Evolutionary conservation across 2,329 filamentous ascomycete genomes (phyloP), one percentile per base, ranked within the genome.

Genomic region (Nemania abortiva): DNA sequence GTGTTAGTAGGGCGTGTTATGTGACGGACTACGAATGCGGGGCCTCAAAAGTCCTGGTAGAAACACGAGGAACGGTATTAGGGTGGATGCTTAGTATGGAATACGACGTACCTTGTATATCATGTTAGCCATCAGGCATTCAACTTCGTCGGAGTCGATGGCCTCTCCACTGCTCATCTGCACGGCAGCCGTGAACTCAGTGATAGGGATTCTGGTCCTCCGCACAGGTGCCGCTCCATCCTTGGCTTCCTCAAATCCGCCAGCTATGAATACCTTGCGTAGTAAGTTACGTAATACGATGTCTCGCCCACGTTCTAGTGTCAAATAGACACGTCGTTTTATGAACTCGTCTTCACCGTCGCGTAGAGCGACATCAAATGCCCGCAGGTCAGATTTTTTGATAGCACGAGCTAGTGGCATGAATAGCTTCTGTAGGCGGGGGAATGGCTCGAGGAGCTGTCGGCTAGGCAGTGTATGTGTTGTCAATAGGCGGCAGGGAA

Each of bases 61-160:
- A 58, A 53, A 58, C 13, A n/a, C 24, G 59, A 45, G 31, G 47
- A 60, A 63, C 37, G 39, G 47, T 55, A 54, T 31, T 20, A 18
- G 11, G 42, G 13, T 9, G 0, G 15, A 6, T 52, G 27, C 5
- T 37, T 27, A 42, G 27, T 10, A 59, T 18, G 2, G 13, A 24
- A 22, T 27, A 37, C 80, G 74, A 59, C 82, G 74, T 81, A 97
- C 95, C 89, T 98, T 99, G 85, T 98, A 99, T 70, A 99, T 97
- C 88, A 98, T 93, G 79, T 98, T 98, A 31, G 96, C 94, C 76
- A 99, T 79, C 75, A 98, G 83, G 80, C 96, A 99, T 81, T 99
- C 97, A 3, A 98, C 95, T 81, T 99, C 96, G 78, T 99, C 97
- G 37, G 88, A 86, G 75, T 98, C 96, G 39, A 97, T 84, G 39